Evolutionary conservation across 441 rosid genomes (phyloP).

Genomic region (Syzygium syzygioides): DNA sequence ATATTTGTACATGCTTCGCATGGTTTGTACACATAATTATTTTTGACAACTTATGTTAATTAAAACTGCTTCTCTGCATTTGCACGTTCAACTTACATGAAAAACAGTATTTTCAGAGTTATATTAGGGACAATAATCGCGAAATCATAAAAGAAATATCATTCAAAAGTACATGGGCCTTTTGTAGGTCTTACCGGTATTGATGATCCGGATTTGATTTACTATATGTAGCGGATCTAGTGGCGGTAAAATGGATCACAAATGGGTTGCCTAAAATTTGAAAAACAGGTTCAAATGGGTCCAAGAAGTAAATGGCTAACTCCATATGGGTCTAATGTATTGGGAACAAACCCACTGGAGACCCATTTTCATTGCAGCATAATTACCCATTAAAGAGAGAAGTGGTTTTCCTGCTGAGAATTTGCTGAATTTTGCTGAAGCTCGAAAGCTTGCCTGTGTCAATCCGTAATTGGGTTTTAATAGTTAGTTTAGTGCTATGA

Average conservation of each 20-base stretch:
- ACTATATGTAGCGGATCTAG: background rate
- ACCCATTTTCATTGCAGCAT: background rate
- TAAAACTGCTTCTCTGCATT: background rate
- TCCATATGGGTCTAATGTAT: background rate
- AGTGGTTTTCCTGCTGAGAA: background rate
- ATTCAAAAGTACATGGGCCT: background rate
- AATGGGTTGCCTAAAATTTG: background rate
- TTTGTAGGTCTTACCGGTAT: rapidly evolving
- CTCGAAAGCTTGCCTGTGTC: background rate
- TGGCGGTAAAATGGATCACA: rapidly evolving
- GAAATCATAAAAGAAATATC: background rate
- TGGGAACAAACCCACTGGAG: background rate
- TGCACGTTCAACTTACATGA: background rate
- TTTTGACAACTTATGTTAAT: background rate
- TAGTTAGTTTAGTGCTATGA: background rate
- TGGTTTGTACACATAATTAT: background rate
- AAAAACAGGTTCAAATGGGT: background rate
- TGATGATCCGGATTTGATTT: background rate
- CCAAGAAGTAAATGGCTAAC: background rate
- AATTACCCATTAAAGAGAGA: background rate
- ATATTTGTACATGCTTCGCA: background rate
- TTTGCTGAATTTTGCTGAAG: background rate
- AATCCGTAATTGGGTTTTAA: background rate
- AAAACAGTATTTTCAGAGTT: background rate
- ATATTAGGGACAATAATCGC: background rate